These are phyloP conservation scores for Biscutella auriculata DNA, from an alignment of 441 rosid species.

Conservation along the genomic window DNA sequence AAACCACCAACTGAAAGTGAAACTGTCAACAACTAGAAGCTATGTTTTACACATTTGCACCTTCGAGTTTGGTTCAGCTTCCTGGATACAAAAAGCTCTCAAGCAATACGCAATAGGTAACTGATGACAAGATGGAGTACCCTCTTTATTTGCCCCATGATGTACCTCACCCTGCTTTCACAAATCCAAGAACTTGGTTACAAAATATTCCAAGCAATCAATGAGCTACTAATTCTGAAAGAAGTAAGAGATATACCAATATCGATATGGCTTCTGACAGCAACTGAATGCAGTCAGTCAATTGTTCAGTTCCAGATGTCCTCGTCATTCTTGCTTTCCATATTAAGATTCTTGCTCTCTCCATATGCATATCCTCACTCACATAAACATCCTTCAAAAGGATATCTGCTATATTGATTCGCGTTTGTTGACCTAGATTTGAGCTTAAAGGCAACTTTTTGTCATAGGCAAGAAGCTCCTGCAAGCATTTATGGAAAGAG, in stretches of 20 bases:
- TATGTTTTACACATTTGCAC: constrained; percentile 23
- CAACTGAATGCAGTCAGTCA: constrained; percentile 42
- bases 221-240: constrained; percentile 12
- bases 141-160: constrained; percentile 17
- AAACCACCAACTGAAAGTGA: background rate
- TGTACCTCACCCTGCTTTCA: constrained; percentile 14
- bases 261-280: constrained; percentile 61
- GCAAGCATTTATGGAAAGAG: constrained; percentile 9
- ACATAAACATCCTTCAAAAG: constrained; percentile 47
- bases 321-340: constrained; percentile 50
- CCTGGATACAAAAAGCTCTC: constrained; percentile 64
- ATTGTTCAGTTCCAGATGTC: constrained; percentile 40
- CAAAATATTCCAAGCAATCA: constrained; percentile 17
- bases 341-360: constrained; percentile 54
- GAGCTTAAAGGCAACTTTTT: constrained; percentile 37
- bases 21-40: constrained; percentile 18
- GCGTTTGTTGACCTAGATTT: constrained; percentile 43
- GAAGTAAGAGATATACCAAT: constrained; percentile 29
- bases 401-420: constrained; percentile 35
- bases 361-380: constrained; percentile 24
- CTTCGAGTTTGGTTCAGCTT: constrained; percentile 76
- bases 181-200: constrained; percentile 23
- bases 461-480: constrained; percentile 78
- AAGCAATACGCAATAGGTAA: constrained; percentile 65
- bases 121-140: constrained; percentile 28